Conservation (phyloP, 257 asterid species). For the Solanum arcanum region DNA sequence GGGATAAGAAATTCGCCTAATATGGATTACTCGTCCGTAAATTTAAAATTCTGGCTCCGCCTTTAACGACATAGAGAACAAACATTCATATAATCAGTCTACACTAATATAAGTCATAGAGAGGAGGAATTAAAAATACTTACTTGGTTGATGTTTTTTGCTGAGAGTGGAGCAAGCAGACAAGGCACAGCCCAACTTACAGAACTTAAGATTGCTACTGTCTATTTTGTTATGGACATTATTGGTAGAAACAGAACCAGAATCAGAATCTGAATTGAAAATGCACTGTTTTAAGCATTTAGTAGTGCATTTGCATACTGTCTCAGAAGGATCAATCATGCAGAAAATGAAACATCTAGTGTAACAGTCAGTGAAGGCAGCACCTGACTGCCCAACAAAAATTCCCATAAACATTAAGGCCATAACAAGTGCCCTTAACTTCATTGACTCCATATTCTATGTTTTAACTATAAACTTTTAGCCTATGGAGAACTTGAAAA, state of each 20-base stretch:
- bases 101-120: background rate
- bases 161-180: constrained; percentile 63
- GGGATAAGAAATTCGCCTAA: background rate
- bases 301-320: constrained; percentile 81
- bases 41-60: background rate
- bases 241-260: constrained; percentile 11
- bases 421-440: constrained; percentile 18
- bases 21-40: background rate
- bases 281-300: constrained; percentile 81
- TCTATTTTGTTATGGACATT: background rate
- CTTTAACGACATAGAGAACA: background rate
- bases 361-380: constrained; percentile 77
- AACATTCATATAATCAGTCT: background rate
- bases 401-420: constrained; percentile 30
- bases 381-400: constrained; percentile 25
- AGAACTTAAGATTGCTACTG: constrained; percentile 36
- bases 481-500: background rate
- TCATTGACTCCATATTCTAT: constrained; percentile 29
- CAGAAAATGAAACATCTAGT: constrained; percentile 74
- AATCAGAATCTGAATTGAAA: constrained; percentile 16
- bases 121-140: background rate
- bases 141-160: constrained; percentile 57
- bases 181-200: constrained; percentile 88
- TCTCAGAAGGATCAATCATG: constrained; percentile 76
- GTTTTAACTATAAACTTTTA: background rate